phyloP scores from a whole-genome alignment of 495 filamentous ascomycete species.

The Cercophora sp. region DNA sequence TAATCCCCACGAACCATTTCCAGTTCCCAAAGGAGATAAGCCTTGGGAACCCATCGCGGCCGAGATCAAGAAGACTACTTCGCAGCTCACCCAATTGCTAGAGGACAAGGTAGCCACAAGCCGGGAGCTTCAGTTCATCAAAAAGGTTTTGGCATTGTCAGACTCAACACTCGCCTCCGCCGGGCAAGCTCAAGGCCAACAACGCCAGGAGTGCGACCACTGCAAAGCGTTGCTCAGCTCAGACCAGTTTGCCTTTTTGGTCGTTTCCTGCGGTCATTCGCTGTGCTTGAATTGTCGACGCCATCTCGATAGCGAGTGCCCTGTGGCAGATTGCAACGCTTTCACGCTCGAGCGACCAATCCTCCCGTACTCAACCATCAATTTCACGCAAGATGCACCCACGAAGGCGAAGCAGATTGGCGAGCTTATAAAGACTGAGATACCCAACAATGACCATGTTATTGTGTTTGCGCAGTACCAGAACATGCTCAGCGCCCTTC shows the following conservation, averaged over 20 bases:
- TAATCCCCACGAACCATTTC: neutral
- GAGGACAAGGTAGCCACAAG: neutral
- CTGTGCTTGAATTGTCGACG: conserved; percentile 27
- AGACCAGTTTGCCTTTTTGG: conserved; percentile 15
- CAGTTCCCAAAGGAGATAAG: neutral
- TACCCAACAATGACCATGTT: conserved; percentile 23
- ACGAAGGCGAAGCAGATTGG: conserved; percentile 24
- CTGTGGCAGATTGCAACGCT: conserved; percentile 4
- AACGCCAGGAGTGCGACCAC: conserved; percentile 8
- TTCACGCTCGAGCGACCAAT: conserved; percentile 12
- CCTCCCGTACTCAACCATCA: conserved; percentile 12
- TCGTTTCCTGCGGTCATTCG: conserved; percentile 34
- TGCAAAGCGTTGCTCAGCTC: neutral
- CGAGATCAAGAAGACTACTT: neutral
- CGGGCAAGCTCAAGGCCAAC: no score
- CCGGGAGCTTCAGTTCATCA: neutral
- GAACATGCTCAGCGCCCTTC: conserved; percentile 20
- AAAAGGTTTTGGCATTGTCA: no score
- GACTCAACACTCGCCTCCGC: no score
- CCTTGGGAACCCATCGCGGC: no score
- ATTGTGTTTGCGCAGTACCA: conserved; percentile 36
- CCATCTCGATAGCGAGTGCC: conserved; percentile 11
- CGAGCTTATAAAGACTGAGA: conserved; percentile 15
- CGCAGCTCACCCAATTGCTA: neutral
- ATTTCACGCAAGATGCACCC: neutral